Evolutionary conservation across 2,329 filamentous ascomycete genomes (phyloP).

Genomic region (Phyllosticta capitalensis): DNA sequence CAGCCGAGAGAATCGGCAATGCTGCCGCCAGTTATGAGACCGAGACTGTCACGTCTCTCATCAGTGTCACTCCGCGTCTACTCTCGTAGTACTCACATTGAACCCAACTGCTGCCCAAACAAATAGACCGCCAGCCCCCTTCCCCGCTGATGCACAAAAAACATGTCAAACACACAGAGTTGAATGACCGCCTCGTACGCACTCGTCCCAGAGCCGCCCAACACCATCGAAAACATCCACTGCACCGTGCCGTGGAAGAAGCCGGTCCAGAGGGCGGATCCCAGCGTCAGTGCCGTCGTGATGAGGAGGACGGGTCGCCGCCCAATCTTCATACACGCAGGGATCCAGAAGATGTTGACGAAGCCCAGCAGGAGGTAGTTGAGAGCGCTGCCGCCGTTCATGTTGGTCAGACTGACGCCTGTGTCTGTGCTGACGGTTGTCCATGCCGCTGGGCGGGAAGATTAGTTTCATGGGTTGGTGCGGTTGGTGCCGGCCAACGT

Average conservation of each 20-base stretch:
- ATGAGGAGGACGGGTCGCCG: slow-evolving; percentile 31
- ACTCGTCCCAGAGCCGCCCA: slow-evolving; percentile 28
- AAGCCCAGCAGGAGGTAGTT: slow-evolving; percentile 34
- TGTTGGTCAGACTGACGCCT: slow-evolving; percentile 28
- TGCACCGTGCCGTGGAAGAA: slow-evolving; percentile 20
- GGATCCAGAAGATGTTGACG: slow-evolving; percentile 34
- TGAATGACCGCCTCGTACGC: slow-evolving; percentile 33
- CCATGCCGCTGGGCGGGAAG: slow-evolving; percentile 24
- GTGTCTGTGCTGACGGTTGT: slow-evolving; percentile 32
- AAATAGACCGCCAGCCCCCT: slow-evolving; percentile 29
- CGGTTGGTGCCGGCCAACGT: background rate
- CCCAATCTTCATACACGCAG: slow-evolving; percentile 28
- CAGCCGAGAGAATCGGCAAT: slow-evolving; percentile 28
- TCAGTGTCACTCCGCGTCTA: background rate
- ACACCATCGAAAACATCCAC: slow-evolving; percentile 22
- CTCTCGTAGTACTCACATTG: slow-evolving; percentile 16
- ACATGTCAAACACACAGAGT: slow-evolving; percentile 32
- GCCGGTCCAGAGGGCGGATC: slow-evolving; percentile 25
- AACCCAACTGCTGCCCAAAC: slow-evolving; percentile 32
- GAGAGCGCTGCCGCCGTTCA: slow-evolving; percentile 33
- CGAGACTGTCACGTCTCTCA: slow-evolving; percentile 14
- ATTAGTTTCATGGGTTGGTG: background rate
- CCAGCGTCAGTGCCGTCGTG: slow-evolving; percentile 24
- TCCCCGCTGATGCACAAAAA: slow-evolving; percentile 31
- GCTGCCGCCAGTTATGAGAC: slow-evolving; percentile 28